Percentiles rank a stretch among this genome's conserved stretches.
Conservation (phyloP, 2,329 filamentous ascomycete genomes). For the Colletotrichum viniferum region DNA sequence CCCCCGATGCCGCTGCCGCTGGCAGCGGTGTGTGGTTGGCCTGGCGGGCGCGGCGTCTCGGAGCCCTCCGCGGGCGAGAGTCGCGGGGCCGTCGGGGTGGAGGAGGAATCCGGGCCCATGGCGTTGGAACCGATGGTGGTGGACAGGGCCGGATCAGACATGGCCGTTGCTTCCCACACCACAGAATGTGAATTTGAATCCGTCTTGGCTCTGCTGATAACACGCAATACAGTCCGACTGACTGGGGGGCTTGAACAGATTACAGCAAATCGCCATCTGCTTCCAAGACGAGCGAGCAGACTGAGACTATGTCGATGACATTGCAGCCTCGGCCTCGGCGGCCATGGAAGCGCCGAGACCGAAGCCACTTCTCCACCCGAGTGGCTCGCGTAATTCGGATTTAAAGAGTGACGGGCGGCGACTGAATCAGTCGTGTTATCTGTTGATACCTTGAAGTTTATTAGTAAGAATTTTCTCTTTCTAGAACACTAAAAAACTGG, state of each 20-base stretch:
- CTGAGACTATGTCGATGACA: background rate
- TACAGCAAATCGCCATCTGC: background rate
- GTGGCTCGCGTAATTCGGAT: background rate
- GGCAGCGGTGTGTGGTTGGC: background rate
- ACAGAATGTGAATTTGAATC: background rate
- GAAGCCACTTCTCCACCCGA: background rate
- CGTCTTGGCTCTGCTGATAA: background rate
- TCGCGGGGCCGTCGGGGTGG: background rate
- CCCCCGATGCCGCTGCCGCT: background rate
- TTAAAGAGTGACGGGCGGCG: background rate
- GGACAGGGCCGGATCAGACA: background rate
- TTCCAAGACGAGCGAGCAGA: background rate
- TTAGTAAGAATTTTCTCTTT: too few species aligned
- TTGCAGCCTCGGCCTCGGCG: slow-evolving; percentile 3
- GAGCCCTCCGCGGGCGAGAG: background rate
- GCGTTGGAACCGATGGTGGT: background rate
- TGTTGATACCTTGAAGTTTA: too few species aligned
- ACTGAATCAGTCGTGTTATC: background rate
- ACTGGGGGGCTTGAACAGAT: background rate
- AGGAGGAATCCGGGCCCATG: background rate
- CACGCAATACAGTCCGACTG: background rate
- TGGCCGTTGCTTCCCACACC: background rate
- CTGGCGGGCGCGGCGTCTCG: background rate
- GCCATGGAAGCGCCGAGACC: background rate
- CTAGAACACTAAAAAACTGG: too few species aligned